These are phyloP conservation scores for Lactarius hengduanensis DNA, from an alignment of 768 basidiomycete species.

Conservation along the genomic window DNA sequence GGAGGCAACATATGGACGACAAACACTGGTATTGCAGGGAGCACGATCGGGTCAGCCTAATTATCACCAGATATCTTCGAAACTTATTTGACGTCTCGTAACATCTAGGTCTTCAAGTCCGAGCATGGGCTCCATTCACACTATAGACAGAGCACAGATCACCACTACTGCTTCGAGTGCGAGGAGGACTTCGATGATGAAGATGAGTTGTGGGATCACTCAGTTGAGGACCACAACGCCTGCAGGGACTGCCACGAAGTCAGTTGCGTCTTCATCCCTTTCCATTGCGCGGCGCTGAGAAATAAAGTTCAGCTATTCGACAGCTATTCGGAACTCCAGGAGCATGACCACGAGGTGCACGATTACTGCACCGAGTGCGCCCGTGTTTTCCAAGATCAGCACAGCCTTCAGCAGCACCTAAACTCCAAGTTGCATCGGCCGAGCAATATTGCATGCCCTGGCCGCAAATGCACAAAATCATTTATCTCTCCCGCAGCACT, in stretches of 20 bases:
- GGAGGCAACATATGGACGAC: slow-evolving; percentile 1
- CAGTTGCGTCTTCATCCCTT: background rate
- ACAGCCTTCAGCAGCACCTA: slow-evolving; percentile 48
- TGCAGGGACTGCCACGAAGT: slow-evolving; percentile 6
- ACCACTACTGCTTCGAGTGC: background rate
- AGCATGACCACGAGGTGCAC: slow-evolving; percentile 30
- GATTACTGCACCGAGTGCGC: slow-evolving; percentile 48
- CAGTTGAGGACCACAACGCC: slow-evolving; percentile 7
- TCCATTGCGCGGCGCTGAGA: background rate
- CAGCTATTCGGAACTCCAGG: background rate
- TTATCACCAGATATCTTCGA: slow-evolving; percentile 10
- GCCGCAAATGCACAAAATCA: slow-evolving; percentile 42
- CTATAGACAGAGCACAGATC: slow-evolving; percentile 33
- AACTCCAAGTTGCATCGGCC: slow-evolving; percentile 52
- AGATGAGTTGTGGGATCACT: slow-evolving; percentile 13
- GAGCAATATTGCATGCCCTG: slow-evolving; percentile 38
- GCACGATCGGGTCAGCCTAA: slow-evolving; percentile 9
- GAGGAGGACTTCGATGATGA: background rate
- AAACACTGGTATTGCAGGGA: slow-evolving; percentile 6
- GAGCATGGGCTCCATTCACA: slow-evolving; percentile 47
- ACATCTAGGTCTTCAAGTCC: slow-evolving; percentile 39
- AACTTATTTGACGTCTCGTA: background rate
- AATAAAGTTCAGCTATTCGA: slow-evolving; percentile 5
- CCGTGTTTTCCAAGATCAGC: slow-evolving; percentile 43
- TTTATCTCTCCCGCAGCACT: slow-evolving; percentile 59